These are phyloP conservation scores for Xerocomus nothofagi DNA, from an alignment of 1,284 basidiomycete genomes.

Conservation along the genomic window DNA sequence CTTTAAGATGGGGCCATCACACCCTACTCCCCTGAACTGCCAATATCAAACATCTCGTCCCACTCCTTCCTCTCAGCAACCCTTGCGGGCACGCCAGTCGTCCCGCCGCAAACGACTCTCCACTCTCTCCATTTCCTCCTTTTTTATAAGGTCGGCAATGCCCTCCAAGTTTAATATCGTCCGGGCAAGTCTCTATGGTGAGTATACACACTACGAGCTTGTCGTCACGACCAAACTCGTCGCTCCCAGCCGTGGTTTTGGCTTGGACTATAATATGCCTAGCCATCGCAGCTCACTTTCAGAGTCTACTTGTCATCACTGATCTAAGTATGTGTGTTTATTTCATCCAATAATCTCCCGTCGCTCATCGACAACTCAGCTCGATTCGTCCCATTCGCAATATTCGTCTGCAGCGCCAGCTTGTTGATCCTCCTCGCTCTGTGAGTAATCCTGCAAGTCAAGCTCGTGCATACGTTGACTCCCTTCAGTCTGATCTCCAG, in stretches of 20 bases:
- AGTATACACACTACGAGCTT: conserved; percentile 15
- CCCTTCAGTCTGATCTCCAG: conserved; percentile 57
- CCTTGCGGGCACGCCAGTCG: conserved; percentile 27
- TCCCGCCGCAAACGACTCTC: conserved; percentile 42
- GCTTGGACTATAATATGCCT: conserved; percentile 73
- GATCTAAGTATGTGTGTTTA: conserved; percentile 64
- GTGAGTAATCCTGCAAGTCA: conserved; percentile 43
- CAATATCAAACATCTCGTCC: conserved; percentile 28
- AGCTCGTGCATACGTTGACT: conserved; percentile 3
- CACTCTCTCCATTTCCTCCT: conserved; percentile 27
- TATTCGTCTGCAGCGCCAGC: conserved; percentile 72
- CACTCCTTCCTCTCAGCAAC: conserved; percentile 18
- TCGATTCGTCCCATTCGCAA: conserved; percentile 79
- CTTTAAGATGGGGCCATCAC: conserved; percentile 41
- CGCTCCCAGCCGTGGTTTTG: conserved; percentile 53
- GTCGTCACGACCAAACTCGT: conserved; percentile 9
- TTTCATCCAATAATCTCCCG: neutral
- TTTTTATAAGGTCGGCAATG: conserved; percentile 38
- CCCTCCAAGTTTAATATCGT: conserved; percentile 63
- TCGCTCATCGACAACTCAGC: conserved; percentile 42
- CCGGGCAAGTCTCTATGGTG: conserved; percentile 63
- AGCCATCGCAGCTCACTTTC: conserved; percentile 73
- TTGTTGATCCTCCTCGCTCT: conserved; percentile 64
- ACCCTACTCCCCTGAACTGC: conserved; percentile 28
- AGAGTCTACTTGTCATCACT: conserved; percentile 64